Conservation (phyloP, 176 grass and related monocot genomes). For the Paspalum vaginatum region DNA sequence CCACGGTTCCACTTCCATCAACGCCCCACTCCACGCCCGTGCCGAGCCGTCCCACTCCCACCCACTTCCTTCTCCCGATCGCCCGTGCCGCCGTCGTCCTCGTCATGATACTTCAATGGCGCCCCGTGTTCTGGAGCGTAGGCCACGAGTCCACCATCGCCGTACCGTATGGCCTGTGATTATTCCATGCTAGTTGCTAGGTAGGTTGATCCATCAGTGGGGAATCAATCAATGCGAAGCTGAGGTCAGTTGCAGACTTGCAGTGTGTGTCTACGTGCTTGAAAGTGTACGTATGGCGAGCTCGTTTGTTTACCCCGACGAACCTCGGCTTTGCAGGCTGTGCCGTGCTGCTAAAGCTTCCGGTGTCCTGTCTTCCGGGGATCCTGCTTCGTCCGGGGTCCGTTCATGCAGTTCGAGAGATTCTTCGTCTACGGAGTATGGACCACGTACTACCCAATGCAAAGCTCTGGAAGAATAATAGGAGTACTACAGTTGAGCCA, state of each 20-base stretch:
- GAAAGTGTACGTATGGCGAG: neutral
- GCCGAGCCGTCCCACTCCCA: too few species aligned
- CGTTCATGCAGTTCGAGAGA: neutral
- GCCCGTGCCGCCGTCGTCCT: too few species aligned
- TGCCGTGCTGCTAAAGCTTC: constrained; percentile 5
- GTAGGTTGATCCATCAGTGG: neutral
- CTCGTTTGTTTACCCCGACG: neutral
- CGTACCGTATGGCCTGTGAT: neutral
- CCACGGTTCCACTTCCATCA: too few species aligned
- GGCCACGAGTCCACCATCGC: neutral
- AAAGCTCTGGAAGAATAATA: neutral
- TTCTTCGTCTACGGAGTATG: neutral
- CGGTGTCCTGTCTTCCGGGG: neutral
- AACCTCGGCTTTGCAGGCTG: constrained; percentile 27
- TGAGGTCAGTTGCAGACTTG: neutral
- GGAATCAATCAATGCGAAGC: neutral
- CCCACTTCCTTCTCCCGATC: too few species aligned
- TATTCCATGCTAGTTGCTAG: neutral
- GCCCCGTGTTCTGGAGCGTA: too few species aligned
- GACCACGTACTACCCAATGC: neutral
- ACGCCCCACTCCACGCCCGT: too few species aligned
- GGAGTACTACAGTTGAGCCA: neutral
- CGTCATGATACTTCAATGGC: too few species aligned
- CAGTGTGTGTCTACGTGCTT: neutral
- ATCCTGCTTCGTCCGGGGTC: neutral